Evolutionary conservation across 495 filamentous ascomycete species (phyloP).

Genomic region (Hypomontagnella submonticulosa): DNA sequence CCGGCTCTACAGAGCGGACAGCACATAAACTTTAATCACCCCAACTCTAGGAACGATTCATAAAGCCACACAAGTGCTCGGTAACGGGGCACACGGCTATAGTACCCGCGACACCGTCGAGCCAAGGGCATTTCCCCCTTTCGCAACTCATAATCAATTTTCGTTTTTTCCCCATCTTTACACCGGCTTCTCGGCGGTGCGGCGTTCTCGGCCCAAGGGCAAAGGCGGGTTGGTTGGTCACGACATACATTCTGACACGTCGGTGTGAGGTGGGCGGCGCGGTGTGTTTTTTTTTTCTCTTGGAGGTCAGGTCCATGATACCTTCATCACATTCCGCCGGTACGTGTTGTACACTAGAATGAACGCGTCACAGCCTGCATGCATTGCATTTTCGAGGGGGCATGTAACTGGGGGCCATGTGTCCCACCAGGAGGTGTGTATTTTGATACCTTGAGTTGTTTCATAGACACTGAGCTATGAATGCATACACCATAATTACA

Average conservation of each 20-base stretch:
- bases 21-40: too few relatives aligned
- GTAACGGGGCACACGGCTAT: too few relatives aligned
- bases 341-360: constrained; percentile 37
- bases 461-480: constrained; percentile 13
- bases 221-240: constrained; percentile 25
- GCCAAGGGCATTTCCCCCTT: neutral
- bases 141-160: constrained; percentile 1
- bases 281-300: constrained; percentile 9
- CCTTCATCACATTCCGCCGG: constrained; percentile 23
- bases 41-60: too few relatives aligned
- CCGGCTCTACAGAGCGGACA: too few relatives aligned
- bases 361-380: constrained; percentile 7
- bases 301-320: constrained; percentile 23
- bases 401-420: constrained; percentile 17
- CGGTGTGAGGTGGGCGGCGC: constrained; percentile 11
- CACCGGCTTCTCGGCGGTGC: constrained; percentile 12
- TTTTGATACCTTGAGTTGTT: constrained; percentile 6
- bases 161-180: constrained; percentile 15
- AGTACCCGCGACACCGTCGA: too few relatives aligned
- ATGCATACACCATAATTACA: constrained; percentile 19
- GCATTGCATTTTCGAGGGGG: constrained; percentile 24
- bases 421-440: constrained; percentile 1
- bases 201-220: constrained; percentile 36
- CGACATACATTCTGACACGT: constrained; percentile 16
- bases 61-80: too few relatives aligned